Conservation (phyloP, 163 green algal species). For the Chlorella variabilis region DNA sequence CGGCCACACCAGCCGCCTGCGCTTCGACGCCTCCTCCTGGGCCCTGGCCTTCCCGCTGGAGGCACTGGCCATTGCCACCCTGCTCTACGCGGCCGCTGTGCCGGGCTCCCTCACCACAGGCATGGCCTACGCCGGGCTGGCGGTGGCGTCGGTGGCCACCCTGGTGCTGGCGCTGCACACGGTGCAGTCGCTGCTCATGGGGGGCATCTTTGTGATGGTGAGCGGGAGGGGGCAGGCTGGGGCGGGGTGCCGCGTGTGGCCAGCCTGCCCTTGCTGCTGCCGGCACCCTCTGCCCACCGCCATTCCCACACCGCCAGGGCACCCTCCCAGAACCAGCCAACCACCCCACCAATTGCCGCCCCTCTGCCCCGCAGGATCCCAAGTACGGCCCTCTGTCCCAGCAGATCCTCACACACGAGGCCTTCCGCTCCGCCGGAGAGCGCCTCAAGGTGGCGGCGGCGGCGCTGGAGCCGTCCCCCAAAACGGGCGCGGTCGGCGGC, state of each 20-base stretch:
- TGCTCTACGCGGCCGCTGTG: constrained; percentile 34
- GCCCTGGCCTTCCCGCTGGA: constrained; percentile 42
- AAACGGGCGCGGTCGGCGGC: constrained; percentile 5
- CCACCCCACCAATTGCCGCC: background rate
- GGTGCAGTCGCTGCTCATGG: constrained; percentile 23
- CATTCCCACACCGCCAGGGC: background rate
- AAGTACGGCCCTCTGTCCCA: constrained; percentile 46
- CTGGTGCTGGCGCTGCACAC: constrained; percentile 36
- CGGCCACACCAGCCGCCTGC: constrained; percentile 21
- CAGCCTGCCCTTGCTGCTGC: background rate
- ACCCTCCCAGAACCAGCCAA: too few species aligned
- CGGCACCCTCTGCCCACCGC: background rate
- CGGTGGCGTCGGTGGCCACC: background rate
- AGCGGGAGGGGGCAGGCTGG: background rate
- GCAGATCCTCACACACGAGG: constrained; percentile 43
- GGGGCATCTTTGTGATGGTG: constrained; percentile 29
- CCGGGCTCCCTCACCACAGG: constrained; percentile 31
- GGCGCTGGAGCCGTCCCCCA: constrained; percentile 15
- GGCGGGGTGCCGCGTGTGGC: background rate
- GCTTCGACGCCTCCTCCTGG: constrained; percentile 42
- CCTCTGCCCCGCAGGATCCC: constrained; percentile 14
- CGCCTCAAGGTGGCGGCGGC: constrained; percentile 24
- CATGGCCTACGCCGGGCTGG: constrained; percentile 42
- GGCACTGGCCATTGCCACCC: constrained; percentile 34
- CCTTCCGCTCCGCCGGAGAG: constrained; percentile 21